phyloP scores from a whole-genome alignment of 148 eudicot species.

The Chenopodium berlandieri region DNA sequence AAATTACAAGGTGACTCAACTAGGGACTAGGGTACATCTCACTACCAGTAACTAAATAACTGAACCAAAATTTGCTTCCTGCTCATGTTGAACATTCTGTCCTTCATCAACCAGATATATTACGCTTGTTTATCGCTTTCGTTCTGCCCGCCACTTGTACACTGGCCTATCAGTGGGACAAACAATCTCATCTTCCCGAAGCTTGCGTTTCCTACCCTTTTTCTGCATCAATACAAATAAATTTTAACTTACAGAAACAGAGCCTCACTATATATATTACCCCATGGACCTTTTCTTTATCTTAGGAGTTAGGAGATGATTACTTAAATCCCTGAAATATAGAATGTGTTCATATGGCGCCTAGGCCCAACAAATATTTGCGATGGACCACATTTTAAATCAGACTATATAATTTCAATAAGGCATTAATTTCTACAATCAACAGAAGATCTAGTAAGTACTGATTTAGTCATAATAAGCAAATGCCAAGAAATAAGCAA shows the following conservation, averaged over 20 bases:
- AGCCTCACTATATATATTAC: too few relatives aligned
- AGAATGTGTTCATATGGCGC: not conserved
- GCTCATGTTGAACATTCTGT: not conserved
- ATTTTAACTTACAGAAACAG: not conserved
- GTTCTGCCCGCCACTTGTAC: conserved; percentile 43
- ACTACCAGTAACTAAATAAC: not conserved
- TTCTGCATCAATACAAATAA: conserved; percentile 45
- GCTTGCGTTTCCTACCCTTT: conserved; percentile 80
- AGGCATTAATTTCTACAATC: not conserved
- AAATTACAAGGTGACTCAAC: not conserved
- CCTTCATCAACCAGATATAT: not conserved
- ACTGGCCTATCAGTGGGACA: conserved; percentile 56
- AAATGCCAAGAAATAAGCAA: not conserved
- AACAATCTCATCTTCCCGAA: conserved; percentile 76
- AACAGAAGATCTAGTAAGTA: not conserved
- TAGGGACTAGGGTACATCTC: not conserved
- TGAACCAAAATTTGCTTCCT: not conserved
- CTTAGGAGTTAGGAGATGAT: too few relatives aligned
- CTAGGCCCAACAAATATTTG: not conserved
- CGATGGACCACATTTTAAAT: not conserved
- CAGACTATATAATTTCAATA: not conserved
- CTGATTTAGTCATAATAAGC: not conserved
- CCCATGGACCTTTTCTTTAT: too few relatives aligned
- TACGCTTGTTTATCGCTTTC: conserved; percentile 32
- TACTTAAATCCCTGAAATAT: not conserved